These are phyloP conservation scores for Pisolithus tinctorius DNA, from an alignment of 768 basidiomycete genomes.

Conservation along the genomic window DNA sequence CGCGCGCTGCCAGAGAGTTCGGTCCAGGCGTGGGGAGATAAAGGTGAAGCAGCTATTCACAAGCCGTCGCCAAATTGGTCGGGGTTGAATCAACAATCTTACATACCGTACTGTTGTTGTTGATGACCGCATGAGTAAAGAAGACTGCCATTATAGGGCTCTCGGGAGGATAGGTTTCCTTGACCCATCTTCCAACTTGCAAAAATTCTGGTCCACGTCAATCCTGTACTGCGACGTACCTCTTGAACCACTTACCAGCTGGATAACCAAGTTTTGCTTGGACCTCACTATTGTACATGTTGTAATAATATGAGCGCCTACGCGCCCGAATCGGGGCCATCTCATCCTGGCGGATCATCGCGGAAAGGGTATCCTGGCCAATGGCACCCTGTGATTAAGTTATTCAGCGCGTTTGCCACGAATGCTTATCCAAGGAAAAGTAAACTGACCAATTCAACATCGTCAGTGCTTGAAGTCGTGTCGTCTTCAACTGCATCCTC, in stretches of 20 bases:
- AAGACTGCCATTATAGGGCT: constrained; percentile 59
- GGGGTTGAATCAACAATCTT: not conserved
- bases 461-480: constrained; percentile 7
- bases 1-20: constrained; percentile 28
- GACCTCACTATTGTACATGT: constrained; percentile 30
- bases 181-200: constrained; percentile 56
- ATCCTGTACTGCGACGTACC: not conserved
- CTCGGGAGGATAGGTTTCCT: constrained; percentile 45
- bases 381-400: constrained; percentile 47
- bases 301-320: constrained; percentile 48
- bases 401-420: constrained; percentile 3
- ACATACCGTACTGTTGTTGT: constrained; percentile 42
- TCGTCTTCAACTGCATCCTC: constrained; percentile 13
- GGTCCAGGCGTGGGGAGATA: constrained; percentile 31
- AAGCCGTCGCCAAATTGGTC: not conserved
- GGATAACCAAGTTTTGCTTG: constrained; percentile 54
- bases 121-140: constrained; percentile 68
- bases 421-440: not conserved
- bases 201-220: constrained; percentile 39
- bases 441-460: constrained; percentile 19
- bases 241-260: constrained; percentile 36
- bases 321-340: constrained; percentile 50
- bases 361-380: constrained; percentile 63
- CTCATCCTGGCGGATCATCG: constrained; percentile 74
- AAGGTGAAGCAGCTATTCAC: constrained; percentile 40